Evolutionary conservation across 2,329 filamentous ascomycete species (phyloP).

Genomic region (Graphiopsis chlorocephala): DNA sequence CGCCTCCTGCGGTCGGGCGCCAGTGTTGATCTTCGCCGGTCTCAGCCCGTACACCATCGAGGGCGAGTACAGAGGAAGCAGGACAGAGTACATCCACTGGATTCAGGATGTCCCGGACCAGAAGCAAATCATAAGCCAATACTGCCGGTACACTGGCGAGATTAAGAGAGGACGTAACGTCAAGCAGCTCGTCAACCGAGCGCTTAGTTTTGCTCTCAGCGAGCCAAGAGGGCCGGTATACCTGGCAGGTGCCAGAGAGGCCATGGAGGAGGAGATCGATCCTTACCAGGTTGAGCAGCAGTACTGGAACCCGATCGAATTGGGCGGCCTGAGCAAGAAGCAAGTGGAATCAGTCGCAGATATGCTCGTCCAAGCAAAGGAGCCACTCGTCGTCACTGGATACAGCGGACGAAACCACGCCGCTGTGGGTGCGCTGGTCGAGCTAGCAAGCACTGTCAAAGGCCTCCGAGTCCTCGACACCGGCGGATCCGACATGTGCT

Average conservation of each 20-base stretch:
- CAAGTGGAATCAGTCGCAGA: slow-evolving; percentile 61
- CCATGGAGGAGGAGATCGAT: slow-evolving; percentile 80
- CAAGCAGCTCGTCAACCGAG: slow-evolving; percentile 85
- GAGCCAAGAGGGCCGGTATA: slow-evolving; percentile 80
- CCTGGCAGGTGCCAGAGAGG: slow-evolving; percentile 71
- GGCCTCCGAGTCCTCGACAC: slow-evolving; percentile 71
- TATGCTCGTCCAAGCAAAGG: slow-evolving; percentile 61
- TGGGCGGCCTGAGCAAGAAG: slow-evolving; percentile 57
- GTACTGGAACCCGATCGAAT: slow-evolving; percentile 68
- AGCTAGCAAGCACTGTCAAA: slow-evolving; percentile 65
- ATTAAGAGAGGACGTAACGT: slow-evolving; percentile 81
- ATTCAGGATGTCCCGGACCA: slow-evolving; percentile 82
- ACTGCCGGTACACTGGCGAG: slow-evolving; percentile 79
- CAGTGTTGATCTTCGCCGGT: slow-evolving; percentile 75
- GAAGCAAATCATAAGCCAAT: slow-evolving; percentile 76
- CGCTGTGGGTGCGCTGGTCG: slow-evolving; percentile 60
- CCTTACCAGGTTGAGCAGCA: slow-evolving; percentile 67
- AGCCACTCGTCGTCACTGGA: slow-evolving; percentile 68
- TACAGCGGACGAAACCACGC: slow-evolving; percentile 69
- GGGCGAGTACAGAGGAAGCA: slow-evolving; percentile 71
- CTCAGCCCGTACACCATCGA: slow-evolving; percentile 74
- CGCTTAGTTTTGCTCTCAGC: slow-evolving; percentile 75
- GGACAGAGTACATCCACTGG: slow-evolving; percentile 85
- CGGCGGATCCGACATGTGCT: slow-evolving; percentile 77
- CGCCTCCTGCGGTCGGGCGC: slow-evolving; percentile 69